Evolutionary conservation across 2,329 filamentous ascomycete genomes (phyloP).

Genomic region (Acrodontium crateriforme): DNA sequence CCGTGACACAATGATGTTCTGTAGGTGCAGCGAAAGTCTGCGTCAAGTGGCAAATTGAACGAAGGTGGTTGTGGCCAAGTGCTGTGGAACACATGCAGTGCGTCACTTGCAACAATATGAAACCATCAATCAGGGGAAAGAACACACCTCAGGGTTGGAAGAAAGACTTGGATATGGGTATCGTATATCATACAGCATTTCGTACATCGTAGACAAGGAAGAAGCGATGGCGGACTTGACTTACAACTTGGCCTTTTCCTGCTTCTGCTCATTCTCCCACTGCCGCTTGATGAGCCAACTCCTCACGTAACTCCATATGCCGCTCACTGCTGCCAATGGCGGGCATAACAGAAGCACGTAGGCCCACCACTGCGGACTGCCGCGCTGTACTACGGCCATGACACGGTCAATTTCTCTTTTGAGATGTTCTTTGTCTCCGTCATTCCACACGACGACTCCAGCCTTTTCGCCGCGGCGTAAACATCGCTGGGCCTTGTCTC

Average conservation of each 20-base stretch:
- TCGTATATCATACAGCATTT: too few species aligned
- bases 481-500: constrained; percentile 66
- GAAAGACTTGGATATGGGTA: too few species aligned
- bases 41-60: too few species aligned
- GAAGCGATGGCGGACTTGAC: too few species aligned
- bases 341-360: constrained; percentile 55
- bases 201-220: too few species aligned
- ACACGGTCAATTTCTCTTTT: constrained; percentile 51
- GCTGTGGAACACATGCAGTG: too few species aligned
- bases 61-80: too few species aligned
- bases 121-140: too few species aligned
- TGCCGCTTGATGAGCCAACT: constrained; percentile 56
- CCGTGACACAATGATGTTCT: too few species aligned
- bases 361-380: constrained; percentile 75
- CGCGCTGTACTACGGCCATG: constrained; percentile 46
- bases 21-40: too few species aligned
- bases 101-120: too few species aligned
- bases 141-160: too few species aligned
- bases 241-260: constrained; percentile 47
- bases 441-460: constrained; percentile 85
- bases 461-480: constrained; percentile 47
- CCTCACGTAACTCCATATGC: constrained; percentile 56
- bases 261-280: constrained; percentile 49
- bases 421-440: constrained; percentile 58
- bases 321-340: constrained; percentile 56